Base-by-base conservation (phyloP, 306 rosid species). In the Trifolium dubium region DNA sequence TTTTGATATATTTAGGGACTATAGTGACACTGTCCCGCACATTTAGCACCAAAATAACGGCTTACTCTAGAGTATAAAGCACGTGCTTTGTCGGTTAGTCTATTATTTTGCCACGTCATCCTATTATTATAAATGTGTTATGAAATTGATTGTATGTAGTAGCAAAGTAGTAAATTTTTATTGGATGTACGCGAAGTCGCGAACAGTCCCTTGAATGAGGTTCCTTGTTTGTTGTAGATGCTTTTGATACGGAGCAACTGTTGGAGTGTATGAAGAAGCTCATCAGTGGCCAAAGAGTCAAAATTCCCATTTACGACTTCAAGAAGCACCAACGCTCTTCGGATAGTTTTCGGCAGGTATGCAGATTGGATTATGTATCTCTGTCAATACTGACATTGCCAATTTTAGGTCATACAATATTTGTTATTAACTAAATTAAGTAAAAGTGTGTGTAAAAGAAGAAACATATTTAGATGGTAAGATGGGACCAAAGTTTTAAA, bases 181-280 rank as follows among this genome's bases (percentile, higher is more conserved):
- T 58, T 58, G 64, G 39, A 58, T 29, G 64, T 6, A 17, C 15
- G 17, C 2, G 64, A 58, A 58, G 30, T 29, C 2, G 13, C 11
- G 2, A 3, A 6, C 23, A 11, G 51, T 13, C 12, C 9, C 23
- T 49, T 77, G 29, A 69, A 35, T 17, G 30, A 1, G 60, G 14
- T 58, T 46, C 69, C 35, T 74, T 19, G 56, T 54, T 74, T 30
- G 32, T 63, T 37, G 37, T 53, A 94, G 98, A 94, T 72, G 97
- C 98, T 71, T 94, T 94, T 54, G 98, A 94, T 84, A 91, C 96
- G 0, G 96, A 94, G 39, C 98, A 91, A 79, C 86, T 94, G 71
- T 50, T 94, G 53, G 98, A 94, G 73, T 94, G 98, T 80, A 68
- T 87, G 84, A 55, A 67, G 71, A 77, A 83, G 74, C 92, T 94